Evolutionary conservation across 129 eudicot species (phyloP).

Genomic region (Flaveria ramosissima): DNA sequence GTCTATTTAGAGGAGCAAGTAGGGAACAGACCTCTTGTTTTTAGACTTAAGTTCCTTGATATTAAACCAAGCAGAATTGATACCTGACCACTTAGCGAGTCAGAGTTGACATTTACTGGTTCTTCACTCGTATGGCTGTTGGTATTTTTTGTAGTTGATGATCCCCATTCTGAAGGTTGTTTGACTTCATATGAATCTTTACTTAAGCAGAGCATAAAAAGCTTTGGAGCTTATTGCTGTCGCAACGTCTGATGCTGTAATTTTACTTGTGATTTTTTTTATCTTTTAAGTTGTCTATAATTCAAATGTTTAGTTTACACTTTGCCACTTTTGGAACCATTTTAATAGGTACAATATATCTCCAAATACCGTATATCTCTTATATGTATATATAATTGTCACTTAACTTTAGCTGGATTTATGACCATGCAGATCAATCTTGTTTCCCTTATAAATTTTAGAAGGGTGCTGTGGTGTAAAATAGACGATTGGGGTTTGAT

Average conservation of each 20-base stretch:
- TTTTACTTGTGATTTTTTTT: conserved; percentile 6
- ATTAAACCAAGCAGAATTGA: not conserved
- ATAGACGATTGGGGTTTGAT: not conserved
- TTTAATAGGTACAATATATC: not conserved
- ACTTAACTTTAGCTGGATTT: conserved; percentile 15
- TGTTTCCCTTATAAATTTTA: not conserved
- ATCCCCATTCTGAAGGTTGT: conserved; percentile 1
- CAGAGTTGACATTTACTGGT: not conserved
- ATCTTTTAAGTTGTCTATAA: not conserved
- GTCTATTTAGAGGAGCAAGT: conserved; percentile 11
- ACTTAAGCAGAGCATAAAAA: not conserved
- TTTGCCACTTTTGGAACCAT: not conserved
- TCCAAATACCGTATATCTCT: not conserved
- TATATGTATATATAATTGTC: not conserved
- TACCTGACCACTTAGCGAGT: not conserved
- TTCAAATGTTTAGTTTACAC: not conserved
- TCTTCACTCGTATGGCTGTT: conserved; percentile 22
- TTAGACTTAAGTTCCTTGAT: not conserved
- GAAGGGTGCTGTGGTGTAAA: not conserved
- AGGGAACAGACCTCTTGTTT: conserved; percentile 17
- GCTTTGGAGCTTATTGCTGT: conserved; percentile 1
- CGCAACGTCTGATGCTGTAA: conserved; percentile 9
- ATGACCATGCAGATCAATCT: conserved; percentile 13
- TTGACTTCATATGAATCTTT: conserved; percentile 4
- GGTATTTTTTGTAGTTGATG: conserved; percentile 18